phyloP scores from a whole-genome alignment of 164 flowering plant genomes.

The Berberis vulgaris region DNA sequence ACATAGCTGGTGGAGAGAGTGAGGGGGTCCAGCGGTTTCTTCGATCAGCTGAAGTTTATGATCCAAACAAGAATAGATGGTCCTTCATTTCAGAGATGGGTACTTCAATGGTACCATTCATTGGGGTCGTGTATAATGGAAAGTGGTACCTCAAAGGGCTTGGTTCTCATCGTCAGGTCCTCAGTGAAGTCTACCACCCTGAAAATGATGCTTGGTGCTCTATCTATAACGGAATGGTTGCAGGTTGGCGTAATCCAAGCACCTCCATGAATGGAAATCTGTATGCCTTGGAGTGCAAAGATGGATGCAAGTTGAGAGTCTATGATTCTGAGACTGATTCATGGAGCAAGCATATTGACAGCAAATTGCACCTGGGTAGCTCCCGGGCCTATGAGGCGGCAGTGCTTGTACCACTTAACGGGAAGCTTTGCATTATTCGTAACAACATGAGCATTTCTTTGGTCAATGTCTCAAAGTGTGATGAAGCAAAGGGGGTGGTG shows the following conservation, averaged over 20 bases:
- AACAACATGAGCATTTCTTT: conserved; percentile 73
- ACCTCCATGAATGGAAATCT: conserved; percentile 48
- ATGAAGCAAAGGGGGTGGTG: conserved; percentile 14
- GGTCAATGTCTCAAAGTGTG: conserved; percentile 50
- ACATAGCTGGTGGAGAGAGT: conserved; percentile 84
- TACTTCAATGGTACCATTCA: conserved; percentile 78
- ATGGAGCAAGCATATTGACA: conserved; percentile 66
- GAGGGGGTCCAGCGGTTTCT: conserved; percentile 58
- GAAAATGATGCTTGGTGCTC: conserved; percentile 61
- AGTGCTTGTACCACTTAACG: conserved; percentile 56
- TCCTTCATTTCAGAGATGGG: conserved; percentile 71
- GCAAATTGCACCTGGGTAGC: conserved; percentile 63
- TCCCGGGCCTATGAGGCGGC: conserved; percentile 72
- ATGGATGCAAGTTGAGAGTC: conserved; percentile 74
- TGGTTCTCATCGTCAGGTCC: conserved; percentile 67
- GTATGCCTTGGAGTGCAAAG: conserved; percentile 80
- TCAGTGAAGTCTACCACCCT: conserved; percentile 68
- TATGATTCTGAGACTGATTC: conserved; percentile 52
- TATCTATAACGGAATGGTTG: conserved; percentile 69
- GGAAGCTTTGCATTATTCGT: conserved; percentile 63
- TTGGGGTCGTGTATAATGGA: conserved; percentile 69
- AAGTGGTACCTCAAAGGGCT: conserved; percentile 84
- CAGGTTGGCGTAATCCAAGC: conserved; percentile 79
- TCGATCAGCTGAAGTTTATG: conserved; percentile 79
- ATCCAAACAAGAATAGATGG: conserved; percentile 82